A percentile compares a stretch with the other conserved stretches of the same genome.
Conservation (phyloP, 139 green algal species). For the Chlorella sp. region DNA sequence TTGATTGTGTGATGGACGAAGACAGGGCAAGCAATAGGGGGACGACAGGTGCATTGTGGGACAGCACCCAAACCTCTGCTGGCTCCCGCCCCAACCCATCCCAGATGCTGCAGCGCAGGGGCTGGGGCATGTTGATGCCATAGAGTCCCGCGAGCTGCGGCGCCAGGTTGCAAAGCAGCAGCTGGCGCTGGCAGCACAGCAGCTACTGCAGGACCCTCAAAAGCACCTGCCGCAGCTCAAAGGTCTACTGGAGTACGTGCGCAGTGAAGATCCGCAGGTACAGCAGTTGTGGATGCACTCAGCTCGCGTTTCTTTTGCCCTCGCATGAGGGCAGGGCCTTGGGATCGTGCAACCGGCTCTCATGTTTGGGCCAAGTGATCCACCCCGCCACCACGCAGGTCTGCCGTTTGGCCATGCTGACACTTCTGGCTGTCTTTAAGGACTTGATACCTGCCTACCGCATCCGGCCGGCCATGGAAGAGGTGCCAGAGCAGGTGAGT, state of each 20-base stretch:
- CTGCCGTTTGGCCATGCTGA: conserved; percentile 83
- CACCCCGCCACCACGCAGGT: conserved; percentile 42
- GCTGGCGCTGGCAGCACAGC: conserved; percentile 77
- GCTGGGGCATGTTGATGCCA: neutral
- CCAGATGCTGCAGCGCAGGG: neutral
- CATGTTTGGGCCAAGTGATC: neutral
- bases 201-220: conserved; percentile 83
- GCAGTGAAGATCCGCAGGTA: conserved; percentile 56
- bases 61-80: no score
- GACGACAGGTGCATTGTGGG: neutral
- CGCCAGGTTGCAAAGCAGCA: conserved; percentile 62
- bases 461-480: conserved; percentile 80
- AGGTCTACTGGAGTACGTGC: conserved; percentile 49
- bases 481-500: conserved; percentile 37
- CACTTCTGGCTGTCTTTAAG: conserved; percentile 83
- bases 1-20: no score
- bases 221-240: conserved; percentile 53
- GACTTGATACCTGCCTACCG: conserved; percentile 88
- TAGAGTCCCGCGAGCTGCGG: conserved; percentile 18
- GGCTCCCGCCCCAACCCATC: neutral
- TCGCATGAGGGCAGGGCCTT: no score
- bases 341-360: no score
- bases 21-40: no score
- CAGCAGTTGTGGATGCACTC: no score
- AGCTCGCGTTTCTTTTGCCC: no score